phyloP scores from a whole-genome alignment of 257 asterid species.

The Cordia subcordata region DNA sequence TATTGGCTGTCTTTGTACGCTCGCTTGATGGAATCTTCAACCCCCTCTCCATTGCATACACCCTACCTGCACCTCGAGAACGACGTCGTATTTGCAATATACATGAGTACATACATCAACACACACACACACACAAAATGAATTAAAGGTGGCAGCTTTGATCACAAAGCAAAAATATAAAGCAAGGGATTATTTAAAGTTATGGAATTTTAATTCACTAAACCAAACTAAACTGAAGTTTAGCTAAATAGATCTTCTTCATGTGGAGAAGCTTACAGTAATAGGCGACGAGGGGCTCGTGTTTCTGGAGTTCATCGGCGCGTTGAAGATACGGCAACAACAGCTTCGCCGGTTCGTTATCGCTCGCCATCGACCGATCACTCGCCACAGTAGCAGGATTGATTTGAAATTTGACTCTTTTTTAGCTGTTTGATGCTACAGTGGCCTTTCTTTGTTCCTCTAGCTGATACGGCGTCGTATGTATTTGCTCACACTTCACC shows the following conservation, averaged over 20 bases:
- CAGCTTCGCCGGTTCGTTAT: conserved; percentile 42
- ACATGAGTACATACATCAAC: too few relatives aligned
- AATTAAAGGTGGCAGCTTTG: background rate
- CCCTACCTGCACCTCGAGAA: conserved; percentile 50
- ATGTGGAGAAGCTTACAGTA: conserved; percentile 27
- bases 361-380: conserved; percentile 32
- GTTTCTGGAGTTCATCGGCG: conserved; percentile 49
- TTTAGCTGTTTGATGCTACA: background rate
- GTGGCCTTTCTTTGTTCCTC: background rate
- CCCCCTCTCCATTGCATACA: conserved; percentile 98
- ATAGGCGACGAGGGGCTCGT: conserved; percentile 45
- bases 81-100: background rate
- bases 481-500: background rate
- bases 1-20: conserved; percentile 76
- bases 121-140: too few relatives aligned
- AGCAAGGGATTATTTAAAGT: background rate
- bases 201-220: background rate
- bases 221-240: background rate
- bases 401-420: too few relatives aligned
- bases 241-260: too few relatives aligned
- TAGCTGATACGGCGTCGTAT: background rate
- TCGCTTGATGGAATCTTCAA: conserved; percentile 70
- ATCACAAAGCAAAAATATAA: background rate
- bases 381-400: background rate
- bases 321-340: conserved; percentile 41